These are phyloP conservation scores for Bryum argenteum DNA, from an alignment of 225 moss, liverwort and hornwort species.

Conservation along the genomic window DNA sequence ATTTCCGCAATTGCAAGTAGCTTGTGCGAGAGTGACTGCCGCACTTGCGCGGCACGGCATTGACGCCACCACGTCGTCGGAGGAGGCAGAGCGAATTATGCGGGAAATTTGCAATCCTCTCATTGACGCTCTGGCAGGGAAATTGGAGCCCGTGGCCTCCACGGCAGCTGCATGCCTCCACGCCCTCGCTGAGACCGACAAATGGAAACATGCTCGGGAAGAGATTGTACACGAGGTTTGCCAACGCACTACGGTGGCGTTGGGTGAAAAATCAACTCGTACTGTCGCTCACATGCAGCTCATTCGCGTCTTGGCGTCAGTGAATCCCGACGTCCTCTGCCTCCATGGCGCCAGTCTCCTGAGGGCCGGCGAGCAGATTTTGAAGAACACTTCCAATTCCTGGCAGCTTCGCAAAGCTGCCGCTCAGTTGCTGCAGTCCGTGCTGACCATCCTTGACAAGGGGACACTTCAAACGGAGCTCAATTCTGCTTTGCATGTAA, in stretches of 20 bases:
- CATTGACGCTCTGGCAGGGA: conserved; percentile 61
- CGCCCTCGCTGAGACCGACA: conserved; percentile 72
- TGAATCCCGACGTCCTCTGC: conserved; percentile 55
- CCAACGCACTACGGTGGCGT: conserved; percentile 56
- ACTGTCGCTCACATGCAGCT: conserved; percentile 83
- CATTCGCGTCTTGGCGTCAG: conserved; percentile 53
- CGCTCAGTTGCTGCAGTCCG: conserved; percentile 66
- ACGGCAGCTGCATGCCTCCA: conserved; percentile 79
- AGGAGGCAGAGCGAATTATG: conserved; percentile 63
- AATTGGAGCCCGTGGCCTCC: conserved; percentile 79
- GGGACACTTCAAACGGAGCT: conserved; percentile 66
- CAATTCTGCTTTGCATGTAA: conserved; percentile 44
- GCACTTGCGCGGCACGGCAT: conserved; percentile 59
- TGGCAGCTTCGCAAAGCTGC: conserved; percentile 84
- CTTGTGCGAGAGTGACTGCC: conserved; percentile 72
- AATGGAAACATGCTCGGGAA: conserved; percentile 65
- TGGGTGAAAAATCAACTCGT: conserved; percentile 67
- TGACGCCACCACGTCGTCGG: conserved; percentile 39
- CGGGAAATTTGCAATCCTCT: conserved; percentile 66
- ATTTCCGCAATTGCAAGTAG: conserved; percentile 76
- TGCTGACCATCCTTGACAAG: conserved; percentile 77
- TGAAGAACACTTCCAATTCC: conserved; percentile 48
- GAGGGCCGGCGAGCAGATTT: conserved; percentile 61
- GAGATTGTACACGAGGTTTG: conserved; percentile 63
- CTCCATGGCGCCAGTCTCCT: conserved; percentile 60